Base-by-base conservation (phyloP, 495 filamentous ascomycete genomes). In the Cladorrhinum samala region DNA sequence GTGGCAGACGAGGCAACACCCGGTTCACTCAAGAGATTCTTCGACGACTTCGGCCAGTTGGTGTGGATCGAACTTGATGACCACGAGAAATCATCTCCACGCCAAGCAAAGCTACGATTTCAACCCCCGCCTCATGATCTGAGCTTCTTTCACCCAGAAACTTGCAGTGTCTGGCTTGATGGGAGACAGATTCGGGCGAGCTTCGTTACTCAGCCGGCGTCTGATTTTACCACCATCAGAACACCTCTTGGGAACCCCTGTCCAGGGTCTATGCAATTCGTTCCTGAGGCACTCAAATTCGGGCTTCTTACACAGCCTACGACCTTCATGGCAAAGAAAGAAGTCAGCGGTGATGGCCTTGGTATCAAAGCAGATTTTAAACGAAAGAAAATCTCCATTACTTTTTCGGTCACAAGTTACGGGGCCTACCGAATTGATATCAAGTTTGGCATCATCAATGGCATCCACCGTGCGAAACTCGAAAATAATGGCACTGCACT, bases 381-480 rank as follows among this genome's bases (percentile, higher is more conserved):
- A 7, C 52, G 49, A 17, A 71, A 67, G 53, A 71, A 59, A 51
- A 41, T 83, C 14, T 61, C 72, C 0, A 65, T 80, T n/a, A 57
- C 46, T 59, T 77, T 64, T 19, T 40, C 50, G 2, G 39, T 59
- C 25, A n/a, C 48, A 5, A 24, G 18, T 11, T 25, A 18, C 11
- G 54, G 62, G 8, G 52, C 60, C 43, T 74, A 71, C 48, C 71
- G 68, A 56, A 69, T 89, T 30, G 76, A 72, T 2, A 75, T 96
- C 2, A 81, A 79, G 13, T 84, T 96, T 53, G 56, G 70, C 19
- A 81, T 87, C 40, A 58, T 93, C 30, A 68, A 77, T 21, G 68
- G 68, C 2, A 69, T 95, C 1, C 69, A 81, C 53, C 71, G 78
- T 45, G 59, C 74, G 1, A 60, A 70, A 17, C 42, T 59, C 1